Conservation (phyloP, 2,329 filamentous ascomycete genomes). For the Bretziella fagacearum region DNA sequence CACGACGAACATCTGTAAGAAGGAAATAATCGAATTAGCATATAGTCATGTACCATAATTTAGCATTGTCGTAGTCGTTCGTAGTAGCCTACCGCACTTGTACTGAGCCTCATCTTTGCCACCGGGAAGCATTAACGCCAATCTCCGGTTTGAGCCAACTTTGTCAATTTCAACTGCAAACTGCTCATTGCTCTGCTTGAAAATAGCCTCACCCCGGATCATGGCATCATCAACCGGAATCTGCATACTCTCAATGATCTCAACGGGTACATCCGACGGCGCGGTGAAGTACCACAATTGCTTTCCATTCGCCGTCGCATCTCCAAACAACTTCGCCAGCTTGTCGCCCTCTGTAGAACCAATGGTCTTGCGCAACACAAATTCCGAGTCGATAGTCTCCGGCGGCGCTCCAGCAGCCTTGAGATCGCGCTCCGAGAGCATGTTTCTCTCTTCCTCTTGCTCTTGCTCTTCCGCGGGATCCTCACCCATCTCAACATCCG, state of each 20-base stretch:
- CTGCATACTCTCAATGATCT: constrained; percentile 46
- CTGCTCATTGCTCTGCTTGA: constrained; percentile 46
- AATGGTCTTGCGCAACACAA: constrained; percentile 33
- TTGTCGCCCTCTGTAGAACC: constrained; percentile 26
- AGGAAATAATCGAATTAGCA: background rate
- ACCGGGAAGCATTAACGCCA: constrained; percentile 13
- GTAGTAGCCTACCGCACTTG: constrained; percentile 11
- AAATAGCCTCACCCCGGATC: constrained; percentile 30
- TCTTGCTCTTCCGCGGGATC: constrained; percentile 16
- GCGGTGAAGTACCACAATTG: constrained; percentile 70
- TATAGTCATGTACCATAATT: background rate
- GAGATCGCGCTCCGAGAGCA: constrained; percentile 19
- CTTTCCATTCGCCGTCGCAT: constrained; percentile 46
- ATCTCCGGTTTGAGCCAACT: constrained; percentile 28
- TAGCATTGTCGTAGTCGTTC: background rate
- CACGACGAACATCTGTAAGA: constrained; percentile 7
- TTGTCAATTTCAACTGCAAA: constrained; percentile 43
- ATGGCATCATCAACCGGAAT: constrained; percentile 38
- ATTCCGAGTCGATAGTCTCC: constrained; percentile 33
- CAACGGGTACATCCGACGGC: constrained; percentile 51
- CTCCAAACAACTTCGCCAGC: constrained; percentile 37
- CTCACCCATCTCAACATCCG: constrained; percentile 18
- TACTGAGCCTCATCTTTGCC: constrained; percentile 12
- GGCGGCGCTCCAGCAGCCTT: constrained; percentile 15
- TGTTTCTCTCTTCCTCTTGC: constrained; percentile 18